Evolutionary conservation across 2,329 filamentous ascomycete species (phyloP).

Genomic region (Fusarium nisikadoi): DNA sequence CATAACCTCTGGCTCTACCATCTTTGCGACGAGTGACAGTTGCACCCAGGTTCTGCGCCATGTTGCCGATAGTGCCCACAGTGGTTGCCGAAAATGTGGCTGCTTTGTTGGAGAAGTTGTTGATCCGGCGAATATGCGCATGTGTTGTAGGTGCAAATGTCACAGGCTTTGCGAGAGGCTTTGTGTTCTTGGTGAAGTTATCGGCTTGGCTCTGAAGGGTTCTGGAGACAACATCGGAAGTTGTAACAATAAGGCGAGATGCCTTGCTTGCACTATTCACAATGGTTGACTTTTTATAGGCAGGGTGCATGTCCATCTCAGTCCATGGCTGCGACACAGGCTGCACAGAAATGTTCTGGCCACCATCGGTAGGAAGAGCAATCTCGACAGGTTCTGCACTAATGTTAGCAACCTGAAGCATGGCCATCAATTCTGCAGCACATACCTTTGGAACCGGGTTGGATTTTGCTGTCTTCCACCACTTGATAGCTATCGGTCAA

Average conservation of each 20-base stretch:
- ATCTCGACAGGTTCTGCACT: conserved; percentile 78
- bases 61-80: conserved; percentile 81
- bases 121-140: conserved; percentile 85
- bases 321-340: conserved; percentile 78
- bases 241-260: conserved; percentile 91
- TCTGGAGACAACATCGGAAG: conserved; percentile 81
- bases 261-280: conserved; percentile 89
- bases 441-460: conserved; percentile 89
- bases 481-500: conserved; percentile 84
- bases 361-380: conserved; percentile 74
- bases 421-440: background rate
- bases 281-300: conserved; percentile 88
- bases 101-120: conserved; percentile 83
- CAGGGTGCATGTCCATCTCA: conserved; percentile 82
- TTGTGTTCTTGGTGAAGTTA: conserved; percentile 81
- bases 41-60: conserved; percentile 92
- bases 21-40: conserved; percentile 66
- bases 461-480: conserved; percentile 78
- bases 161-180: conserved; percentile 81
- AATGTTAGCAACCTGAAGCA: background rate
- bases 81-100: conserved; percentile 86
- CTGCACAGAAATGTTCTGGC: conserved; percentile 71
- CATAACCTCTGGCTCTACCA: conserved; percentile 67
- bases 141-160: conserved; percentile 90
- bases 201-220: conserved; percentile 82